Percentiles rank a stretch among this genome's conserved stretches.
These are phyloP conservation scores for Saccharum officinarum DNA, from an alignment of 176 grass and related monocot species.

Conservation along the genomic window DNA sequence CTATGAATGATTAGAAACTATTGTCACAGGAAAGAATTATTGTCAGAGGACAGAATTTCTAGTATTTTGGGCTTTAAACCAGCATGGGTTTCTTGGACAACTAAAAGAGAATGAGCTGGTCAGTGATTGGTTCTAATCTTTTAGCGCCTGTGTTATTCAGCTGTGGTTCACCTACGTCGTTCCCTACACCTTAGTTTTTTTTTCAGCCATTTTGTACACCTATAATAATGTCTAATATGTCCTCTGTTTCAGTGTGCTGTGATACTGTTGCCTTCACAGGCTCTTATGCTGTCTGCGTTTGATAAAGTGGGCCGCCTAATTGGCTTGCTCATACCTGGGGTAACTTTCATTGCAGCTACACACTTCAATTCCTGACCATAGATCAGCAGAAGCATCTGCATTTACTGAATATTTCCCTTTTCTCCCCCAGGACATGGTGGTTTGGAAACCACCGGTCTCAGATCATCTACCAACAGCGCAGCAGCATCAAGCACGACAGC, in stretches of 20 bases:
- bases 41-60: slow-evolving; percentile 71
- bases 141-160: slow-evolving; percentile 5
- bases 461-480: slow-evolving; percentile 53
- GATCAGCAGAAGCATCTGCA: too few species aligned
- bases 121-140: slow-evolving; percentile 30
- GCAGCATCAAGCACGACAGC: slow-evolving; percentile 20
- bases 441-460: slow-evolving; percentile 75
- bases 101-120: slow-evolving; percentile 93
- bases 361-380: neutral
- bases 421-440: neutral
- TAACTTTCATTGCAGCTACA: slow-evolving; percentile 39
- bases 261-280: slow-evolving; percentile 91
- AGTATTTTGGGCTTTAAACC: slow-evolving; percentile 85
- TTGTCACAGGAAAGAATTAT: too few species aligned
- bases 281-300: slow-evolving; percentile 70
- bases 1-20: too few species aligned
- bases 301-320: slow-evolving; percentile 70
- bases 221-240: slow-evolving; percentile 16
- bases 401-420: too few species aligned
- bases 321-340: slow-evolving; percentile 83
- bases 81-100: slow-evolving; percentile 83
- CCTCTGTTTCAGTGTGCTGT: slow-evolving; percentile 70
- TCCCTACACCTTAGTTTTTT: neutral
- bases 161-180: neutral
- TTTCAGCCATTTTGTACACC: neutral